Base-by-base conservation (phyloP, 23 red algal genomes). In the Gracilariopsis chorda region DNA sequence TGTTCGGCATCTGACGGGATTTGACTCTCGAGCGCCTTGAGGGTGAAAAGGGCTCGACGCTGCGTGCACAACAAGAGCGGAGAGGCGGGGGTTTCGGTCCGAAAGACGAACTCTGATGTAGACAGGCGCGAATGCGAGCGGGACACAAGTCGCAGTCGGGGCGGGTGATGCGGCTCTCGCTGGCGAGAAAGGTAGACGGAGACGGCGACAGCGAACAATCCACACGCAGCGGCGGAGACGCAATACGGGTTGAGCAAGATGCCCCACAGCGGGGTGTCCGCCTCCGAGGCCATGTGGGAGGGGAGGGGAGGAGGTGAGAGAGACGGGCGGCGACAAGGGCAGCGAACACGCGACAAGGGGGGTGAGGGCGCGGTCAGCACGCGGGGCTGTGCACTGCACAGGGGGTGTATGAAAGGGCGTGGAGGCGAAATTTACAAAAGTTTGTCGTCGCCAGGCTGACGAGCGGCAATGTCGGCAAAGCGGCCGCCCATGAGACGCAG, bases 181-280 rank as follows among this genome's bases (percentile, higher is more conserved):
- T 36, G 67, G 67, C 67, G 67, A 36, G 67, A 73, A 11, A 73
- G 67, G 40, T 73, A 73, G 20, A 46, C 21, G 20, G 67, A 73
- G 11, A 73, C 67, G 16, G 67, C 67, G 6, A 73, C 67, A 12
- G 67, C 67, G 20, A 73, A 42, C 13, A 73, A 17, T 24, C 67
- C 67, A 42, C 67, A 73, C 9, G 67, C 67, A 42, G 67, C 37
- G 67, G 67, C 40, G 39, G 67, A 73, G 23, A 73, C 37, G 67
- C 67, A 73, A 23, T 73, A 73, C 13, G 67, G 67, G 40, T 73
- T 73, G 17, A 23, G 47, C 39, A 73, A 42, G 39, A 73, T 28
- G 42, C 67, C 39, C 67, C 67, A 73, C 37, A 73, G 30, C 37
- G 47, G 67, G 8, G 67, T 42, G 67, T 21, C 67, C n/a, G n/a